These are phyloP conservation scores for Rubroshorea leprosula DNA, from an alignment of 345 rosid genomes.

Conservation along the genomic window DNA sequence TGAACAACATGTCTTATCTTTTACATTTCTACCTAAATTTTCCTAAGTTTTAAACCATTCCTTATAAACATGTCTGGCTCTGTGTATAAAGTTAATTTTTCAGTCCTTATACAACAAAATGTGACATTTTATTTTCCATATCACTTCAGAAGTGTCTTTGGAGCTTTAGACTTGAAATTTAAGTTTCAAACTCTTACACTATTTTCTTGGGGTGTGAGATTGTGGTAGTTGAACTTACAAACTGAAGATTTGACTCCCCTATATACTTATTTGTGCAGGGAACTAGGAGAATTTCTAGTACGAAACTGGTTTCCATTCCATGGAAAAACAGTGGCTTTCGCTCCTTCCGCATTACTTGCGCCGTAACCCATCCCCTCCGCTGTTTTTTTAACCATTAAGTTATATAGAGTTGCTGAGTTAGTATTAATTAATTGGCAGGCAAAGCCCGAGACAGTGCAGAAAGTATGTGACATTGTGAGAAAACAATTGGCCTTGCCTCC, in stretches of 20 bases:
- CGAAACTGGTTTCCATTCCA: constrained; percentile 24
- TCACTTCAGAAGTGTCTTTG: too few relatives aligned
- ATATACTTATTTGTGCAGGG: constrained; percentile 15
- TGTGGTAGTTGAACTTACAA: background rate
- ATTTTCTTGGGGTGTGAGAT: background rate
- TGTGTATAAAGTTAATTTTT: too few relatives aligned
- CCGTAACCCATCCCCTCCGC: constrained; percentile 13
- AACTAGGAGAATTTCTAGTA: constrained; percentile 13
- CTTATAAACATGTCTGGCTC: too few relatives aligned
- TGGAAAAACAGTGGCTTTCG: constrained; percentile 28
- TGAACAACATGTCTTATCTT: too few relatives aligned
- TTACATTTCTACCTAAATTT: too few relatives aligned
- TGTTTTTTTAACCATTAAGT: background rate
- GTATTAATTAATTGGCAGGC: constrained; percentile 36
- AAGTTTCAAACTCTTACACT: background rate
- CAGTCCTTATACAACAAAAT: too few relatives aligned
- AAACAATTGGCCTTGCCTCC: constrained; percentile 69
- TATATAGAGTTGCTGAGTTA: background rate
- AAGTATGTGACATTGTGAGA: constrained; percentile 77
- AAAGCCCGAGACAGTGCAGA: constrained; percentile 70
- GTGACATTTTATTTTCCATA: too few relatives aligned
- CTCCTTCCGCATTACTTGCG: constrained; percentile 20
- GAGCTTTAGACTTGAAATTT: too few relatives aligned
- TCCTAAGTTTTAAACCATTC: too few relatives aligned
- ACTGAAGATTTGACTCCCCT: background rate